These are phyloP conservation scores for Sabuloglossum arenarium DNA, from an alignment of 495 filamentous ascomycete genomes.

Conservation along the genomic window DNA sequence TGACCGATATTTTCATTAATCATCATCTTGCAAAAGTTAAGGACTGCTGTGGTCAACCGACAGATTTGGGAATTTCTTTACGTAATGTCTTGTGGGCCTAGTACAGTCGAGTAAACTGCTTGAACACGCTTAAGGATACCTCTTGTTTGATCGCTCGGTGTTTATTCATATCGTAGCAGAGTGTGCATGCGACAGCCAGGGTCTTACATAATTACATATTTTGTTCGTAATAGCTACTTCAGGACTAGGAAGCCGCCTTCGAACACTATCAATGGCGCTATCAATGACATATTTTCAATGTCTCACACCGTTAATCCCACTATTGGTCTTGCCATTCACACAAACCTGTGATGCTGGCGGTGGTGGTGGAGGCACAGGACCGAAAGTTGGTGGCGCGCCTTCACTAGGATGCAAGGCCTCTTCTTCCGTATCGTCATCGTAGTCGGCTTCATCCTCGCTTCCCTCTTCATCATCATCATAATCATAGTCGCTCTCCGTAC, in stretches of 20 bases:
- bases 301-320: conserved; percentile 2
- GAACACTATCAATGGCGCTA: background rate
- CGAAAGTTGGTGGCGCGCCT: conserved; percentile 14
- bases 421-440: conserved; percentile 44
- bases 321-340: conserved; percentile 12
- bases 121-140: background rate
- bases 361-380: conserved; percentile 21
- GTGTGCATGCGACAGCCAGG: background rate
- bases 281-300: background rate
- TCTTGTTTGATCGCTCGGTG: background rate
- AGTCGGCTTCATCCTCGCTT: conserved; percentile 31
- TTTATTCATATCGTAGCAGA: background rate
- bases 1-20: background rate
- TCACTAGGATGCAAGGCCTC: conserved; percentile 14
- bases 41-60: background rate
- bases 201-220: background rate
- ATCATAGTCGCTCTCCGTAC: conserved; percentile 44
- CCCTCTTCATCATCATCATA: conserved; percentile 55
- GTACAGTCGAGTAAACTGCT: too few relatives aligned
- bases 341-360: conserved; percentile 11
- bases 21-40: background rate
- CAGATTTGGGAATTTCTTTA: background rate
- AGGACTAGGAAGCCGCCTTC: background rate
- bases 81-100: background rate
- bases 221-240: background rate